Conservation (phyloP, 345 rosid genomes). For the Aurinia saxatilis region DNA sequence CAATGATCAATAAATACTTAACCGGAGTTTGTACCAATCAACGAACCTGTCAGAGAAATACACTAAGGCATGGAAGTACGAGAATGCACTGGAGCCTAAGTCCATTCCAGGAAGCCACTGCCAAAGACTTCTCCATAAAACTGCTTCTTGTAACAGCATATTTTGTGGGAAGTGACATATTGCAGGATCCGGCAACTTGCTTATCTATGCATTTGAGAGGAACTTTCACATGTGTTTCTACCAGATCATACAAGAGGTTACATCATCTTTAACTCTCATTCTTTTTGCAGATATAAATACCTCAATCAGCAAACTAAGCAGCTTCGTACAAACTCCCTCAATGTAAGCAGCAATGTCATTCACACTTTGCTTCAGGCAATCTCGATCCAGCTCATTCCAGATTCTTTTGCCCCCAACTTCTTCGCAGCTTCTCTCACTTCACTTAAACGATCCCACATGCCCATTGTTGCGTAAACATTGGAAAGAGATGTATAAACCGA, state of each 20-base stretch:
- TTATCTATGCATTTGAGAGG: too few species aligned
- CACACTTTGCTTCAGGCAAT: slow-evolving; percentile 13
- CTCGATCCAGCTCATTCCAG: slow-evolving; percentile 63
- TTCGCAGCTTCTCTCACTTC: slow-evolving; percentile 49
- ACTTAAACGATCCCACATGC: slow-evolving; percentile 57
- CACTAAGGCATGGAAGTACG: not conserved
- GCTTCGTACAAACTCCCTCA: too few species aligned
- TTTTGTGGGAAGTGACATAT: too few species aligned
- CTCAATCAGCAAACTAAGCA: too few species aligned
- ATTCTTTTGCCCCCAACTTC: slow-evolving; percentile 43
- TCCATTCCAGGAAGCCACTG: not conserved
- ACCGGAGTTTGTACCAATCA: too few species aligned
- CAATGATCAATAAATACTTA: too few species aligned
- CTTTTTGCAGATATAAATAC: too few species aligned
- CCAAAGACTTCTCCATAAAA: not conserved
- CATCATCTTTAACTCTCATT: too few species aligned
- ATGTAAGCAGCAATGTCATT: too few species aligned
- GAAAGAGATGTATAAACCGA: slow-evolving; percentile 58
- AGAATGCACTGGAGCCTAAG: not conserved
- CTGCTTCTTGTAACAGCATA: not conserved
- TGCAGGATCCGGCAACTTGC: too few species aligned
- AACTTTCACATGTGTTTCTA: too few species aligned
- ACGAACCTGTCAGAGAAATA: not conserved
- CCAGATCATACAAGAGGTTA: too few species aligned
- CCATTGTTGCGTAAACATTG: slow-evolving; percentile 54